phyloP scores from a whole-genome alignment of 73 alveolate species.

The Paramecium bursaria region DNA sequence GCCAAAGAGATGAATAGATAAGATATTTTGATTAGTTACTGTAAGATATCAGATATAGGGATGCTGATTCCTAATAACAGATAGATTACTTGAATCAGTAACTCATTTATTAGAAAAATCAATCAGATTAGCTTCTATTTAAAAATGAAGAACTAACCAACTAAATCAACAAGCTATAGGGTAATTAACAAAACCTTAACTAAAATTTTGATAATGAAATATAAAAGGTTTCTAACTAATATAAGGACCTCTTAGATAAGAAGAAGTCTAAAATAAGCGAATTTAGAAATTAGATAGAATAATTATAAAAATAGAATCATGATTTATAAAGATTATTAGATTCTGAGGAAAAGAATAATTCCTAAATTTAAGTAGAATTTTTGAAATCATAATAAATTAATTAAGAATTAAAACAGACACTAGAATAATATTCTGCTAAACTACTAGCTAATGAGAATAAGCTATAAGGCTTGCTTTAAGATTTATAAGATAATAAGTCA shows the following conservation, averaged over 20 bases:
- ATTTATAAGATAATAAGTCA: slow-evolving; percentile 5
- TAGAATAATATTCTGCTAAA: slow-evolving; percentile 16
- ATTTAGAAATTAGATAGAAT: not conserved
- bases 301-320: not conserved
- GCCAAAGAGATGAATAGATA: slow-evolving; percentile 39
- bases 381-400: not conserved
- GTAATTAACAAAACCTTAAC: not conserved
- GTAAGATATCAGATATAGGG: slow-evolving; percentile 42
- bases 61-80: slow-evolving; percentile 25
- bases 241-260: slow-evolving; percentile 13
- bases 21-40: slow-evolving; percentile 43
- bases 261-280: slow-evolving; percentile 37
- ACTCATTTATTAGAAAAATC: not conserved
- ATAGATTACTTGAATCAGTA: slow-evolving; percentile 42
- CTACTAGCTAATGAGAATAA: slow-evolving; percentile 1
- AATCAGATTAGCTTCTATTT: slow-evolving; percentile 11
- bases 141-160: slow-evolving; percentile 7
- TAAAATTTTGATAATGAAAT: slow-evolving; percentile 10
- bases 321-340: slow-evolving; percentile 32
- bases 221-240: not conserved
- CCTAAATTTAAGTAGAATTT: not conserved
- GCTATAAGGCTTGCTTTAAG: not conserved
- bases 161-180: slow-evolving; percentile 2
- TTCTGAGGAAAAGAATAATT: slow-evolving; percentile 29
- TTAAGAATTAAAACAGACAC: not conserved